A percentile compares a stretch with the other conserved stretches of the same genome.
These are phyloP conservation scores for Spathaspora sp. DNA, from an alignment of 1,139 yeast genomes.

Conservation along the genomic window DNA sequence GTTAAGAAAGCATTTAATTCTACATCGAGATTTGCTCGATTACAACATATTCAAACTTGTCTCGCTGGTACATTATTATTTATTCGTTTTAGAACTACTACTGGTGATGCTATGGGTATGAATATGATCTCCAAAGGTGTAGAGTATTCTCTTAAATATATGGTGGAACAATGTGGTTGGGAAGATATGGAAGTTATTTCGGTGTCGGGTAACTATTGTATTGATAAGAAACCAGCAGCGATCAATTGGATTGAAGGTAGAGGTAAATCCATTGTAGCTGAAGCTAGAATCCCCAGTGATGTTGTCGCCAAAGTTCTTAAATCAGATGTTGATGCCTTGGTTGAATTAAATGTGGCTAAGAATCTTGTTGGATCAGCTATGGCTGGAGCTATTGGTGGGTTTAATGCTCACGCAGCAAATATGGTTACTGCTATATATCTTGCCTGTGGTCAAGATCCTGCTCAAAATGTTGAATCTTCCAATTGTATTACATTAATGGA, in stretches of 20 bases:
- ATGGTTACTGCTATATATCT: conserved; percentile 88
- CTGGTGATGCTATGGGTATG: conserved; percentile 99
- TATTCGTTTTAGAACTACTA: conserved; percentile 91
- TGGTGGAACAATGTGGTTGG: conserved; percentile 90
- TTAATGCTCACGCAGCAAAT: conserved; percentile 97
- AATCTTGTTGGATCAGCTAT: conserved; percentile 95
- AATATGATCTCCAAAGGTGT: conserved; percentile 99
- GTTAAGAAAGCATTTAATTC: conserved; percentile 92
- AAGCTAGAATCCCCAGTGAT: conserved; percentile 82
- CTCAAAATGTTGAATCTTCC: conserved; percentile 95
- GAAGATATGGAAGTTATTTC: conserved; percentile 91
- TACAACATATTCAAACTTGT: conserved; percentile 88
- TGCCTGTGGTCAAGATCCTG: conserved; percentile 99
- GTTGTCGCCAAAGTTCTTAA: conserved; percentile 80
- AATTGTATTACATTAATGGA: conserved; percentile 96
- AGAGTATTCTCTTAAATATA: conserved; percentile 77
- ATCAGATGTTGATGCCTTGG: conserved; percentile 89
- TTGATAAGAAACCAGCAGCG: conserved; percentile 97
- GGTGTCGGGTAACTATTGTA: conserved; percentile 95
- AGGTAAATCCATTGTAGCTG: conserved; percentile 98
- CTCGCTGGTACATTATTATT: conserved; percentile 90
- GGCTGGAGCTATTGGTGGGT: conserved; percentile 98
- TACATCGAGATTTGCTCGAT: conserved; percentile 94
- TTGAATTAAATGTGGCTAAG: conserved; percentile 83
- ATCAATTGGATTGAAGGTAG: conserved; percentile 99